Evolutionary conservation across 768 basidiomycete genomes (phyloP), one percentile per base, ranked within the genome.

Genomic region (Leccinum sublutescens): DNA sequence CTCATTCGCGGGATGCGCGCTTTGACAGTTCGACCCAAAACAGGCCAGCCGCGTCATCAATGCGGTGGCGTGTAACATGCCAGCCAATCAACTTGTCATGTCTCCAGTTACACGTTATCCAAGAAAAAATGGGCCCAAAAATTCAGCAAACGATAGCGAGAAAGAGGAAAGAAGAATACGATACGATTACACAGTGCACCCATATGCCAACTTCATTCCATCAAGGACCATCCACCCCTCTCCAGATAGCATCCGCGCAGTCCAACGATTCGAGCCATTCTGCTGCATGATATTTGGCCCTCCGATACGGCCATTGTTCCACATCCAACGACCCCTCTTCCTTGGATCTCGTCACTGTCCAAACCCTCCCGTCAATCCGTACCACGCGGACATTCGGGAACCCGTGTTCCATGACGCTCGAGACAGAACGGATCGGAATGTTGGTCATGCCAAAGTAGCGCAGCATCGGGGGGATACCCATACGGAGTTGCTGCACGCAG

Each of bases 191-290:
- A 33, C 31, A 33, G 31, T 12, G 11, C 11, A 45, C n/a, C 43
- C 0, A 40, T 21, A 47, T 15, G 23, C 19, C 23, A 14, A 14
- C 23, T 23, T 12, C 45, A 19, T 11, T 19, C 23, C 23, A 27
- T 55, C 53, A 58, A 12, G 49, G 8, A 10, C 57, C 43, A 29
- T 54, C 62, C 11, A 71, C 69, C 0, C 68, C 68, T 50, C 29
- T 60, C 69, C 71, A 71, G 11, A 77, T 65, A 29, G 85, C 85
- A 60, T 85, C 82, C 60, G 81, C 81, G 62, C 87, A 88, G 0
- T 82, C 85, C 31, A 82, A 69, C 77, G 84, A 85, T 68, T 87
- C 85, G 29, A 89, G 74, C 85, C 86, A 87, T 64, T 87, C 85
- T 17, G 71, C 72, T 4, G 78, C 76, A 60, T 85, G 81, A 62